Evolutionary conservation across 202 grass and related monocot species (phyloP), one percentile per base, ranked within the genome.

Genomic region (Carex arenaria): DNA sequence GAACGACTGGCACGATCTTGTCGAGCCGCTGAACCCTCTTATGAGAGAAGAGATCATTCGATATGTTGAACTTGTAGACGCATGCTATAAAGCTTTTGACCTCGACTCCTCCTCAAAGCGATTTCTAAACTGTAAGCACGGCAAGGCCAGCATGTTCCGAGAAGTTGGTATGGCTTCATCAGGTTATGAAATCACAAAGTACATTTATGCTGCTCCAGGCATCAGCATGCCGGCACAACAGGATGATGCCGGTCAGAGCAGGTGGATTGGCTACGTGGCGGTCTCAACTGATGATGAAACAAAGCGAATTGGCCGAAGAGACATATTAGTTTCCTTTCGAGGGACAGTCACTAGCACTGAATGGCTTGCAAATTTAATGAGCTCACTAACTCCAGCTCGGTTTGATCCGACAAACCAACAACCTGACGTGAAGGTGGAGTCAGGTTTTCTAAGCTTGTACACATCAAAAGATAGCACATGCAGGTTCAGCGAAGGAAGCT

Each of bases 371-470:
- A 95, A 95, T 64, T 79, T 95, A 4, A 93, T 89, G 93, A 95
- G 90, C 89, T 89, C 93, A 22, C 77, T 95, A 1, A 84, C 88
- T 85, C 89, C 87, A 20, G 93, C 93, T 5, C 74, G 87, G 0
- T 71, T 95, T 8, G 88, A 95, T 70, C 90, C 93, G 0, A 89
- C 80, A 67, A 89, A 95, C 34, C 82, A 89, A 32, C 93, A 82
- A 26, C 88, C 69, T 0, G 90, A 92, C 18, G 93, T 95, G 26
- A 91, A 89, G 90, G 93, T 96, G 0, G 91, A 96, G 81, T 96
- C 91, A 0, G 93, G 93, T 0, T 96, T 96, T 83, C 91, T 96
- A 61, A 90, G 89, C 84, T 88, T 96, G 78, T 96, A 96, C 91
- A 96, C 93, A 45, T 93, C 90, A 10, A 75, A 87, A 2, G 92